Conservation (phyloP, 768 basidiomycete genomes). For the Suillus paluster region DNA sequence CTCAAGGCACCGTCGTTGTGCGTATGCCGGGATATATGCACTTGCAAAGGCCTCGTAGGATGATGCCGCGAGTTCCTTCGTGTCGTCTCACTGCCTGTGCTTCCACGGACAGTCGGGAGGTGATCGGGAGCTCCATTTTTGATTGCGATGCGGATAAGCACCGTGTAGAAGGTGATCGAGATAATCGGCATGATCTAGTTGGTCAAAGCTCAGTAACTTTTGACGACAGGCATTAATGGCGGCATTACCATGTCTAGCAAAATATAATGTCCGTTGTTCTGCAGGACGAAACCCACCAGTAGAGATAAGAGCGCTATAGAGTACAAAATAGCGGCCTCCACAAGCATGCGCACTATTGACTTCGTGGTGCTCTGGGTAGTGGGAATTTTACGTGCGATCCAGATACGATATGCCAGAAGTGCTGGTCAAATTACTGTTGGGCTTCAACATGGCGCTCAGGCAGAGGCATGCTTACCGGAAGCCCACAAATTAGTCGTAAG, state of each 20-base stretch:
- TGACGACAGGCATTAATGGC: neutral
- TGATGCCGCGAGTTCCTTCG: neutral
- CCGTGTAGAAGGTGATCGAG: constrained; percentile 11
- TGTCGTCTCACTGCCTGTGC: neutral
- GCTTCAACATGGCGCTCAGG: neutral
- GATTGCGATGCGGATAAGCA: constrained; percentile 7
- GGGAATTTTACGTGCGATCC: constrained; percentile 6
- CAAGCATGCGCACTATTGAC: constrained; percentile 4
- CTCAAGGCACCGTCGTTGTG: neutral
- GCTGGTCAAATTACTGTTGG: neutral
- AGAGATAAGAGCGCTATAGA: constrained; percentile 7
- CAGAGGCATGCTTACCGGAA: constrained; percentile 2
- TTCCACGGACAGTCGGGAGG: neutral
- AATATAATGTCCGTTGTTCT: constrained; percentile 10
- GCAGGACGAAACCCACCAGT: constrained; percentile 7
- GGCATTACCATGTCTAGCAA: constrained; percentile 16
- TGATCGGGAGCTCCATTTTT: neutral
- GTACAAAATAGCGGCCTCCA: constrained; percentile 12
- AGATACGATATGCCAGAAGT: constrained; percentile 12
- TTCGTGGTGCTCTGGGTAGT: neutral
- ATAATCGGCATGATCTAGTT: constrained; percentile 4
- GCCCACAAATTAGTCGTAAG: constrained; percentile 3
- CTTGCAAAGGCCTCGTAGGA: neutral
- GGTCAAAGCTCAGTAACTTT: neutral
- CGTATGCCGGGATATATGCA: neutral